Conservation (phyloP, 768 basidiomycete species). For the Boletus tomentosulus region DNA sequence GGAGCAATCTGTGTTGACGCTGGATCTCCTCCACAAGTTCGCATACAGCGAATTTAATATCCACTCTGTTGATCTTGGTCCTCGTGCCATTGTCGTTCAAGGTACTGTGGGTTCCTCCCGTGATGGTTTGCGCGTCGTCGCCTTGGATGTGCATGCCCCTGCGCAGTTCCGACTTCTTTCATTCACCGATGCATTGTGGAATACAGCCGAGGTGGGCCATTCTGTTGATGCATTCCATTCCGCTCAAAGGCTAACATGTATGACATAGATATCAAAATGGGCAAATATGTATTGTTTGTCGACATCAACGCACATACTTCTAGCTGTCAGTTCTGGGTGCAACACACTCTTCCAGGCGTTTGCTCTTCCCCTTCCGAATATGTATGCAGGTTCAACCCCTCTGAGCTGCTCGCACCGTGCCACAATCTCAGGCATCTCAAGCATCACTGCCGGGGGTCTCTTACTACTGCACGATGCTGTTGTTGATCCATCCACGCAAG, state of each 20-base stretch:
- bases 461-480: not conserved
- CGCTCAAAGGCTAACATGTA: not conserved
- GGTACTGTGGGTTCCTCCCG: not conserved
- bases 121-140: not conserved
- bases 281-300: slow-evolving; percentile 2
- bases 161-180: slow-evolving; percentile 3
- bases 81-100: slow-evolving; percentile 8
- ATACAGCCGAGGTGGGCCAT: not conserved
- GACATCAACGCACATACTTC: slow-evolving; percentile 20
- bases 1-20: not conserved
- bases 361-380: not conserved
- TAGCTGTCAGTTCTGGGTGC: not conserved
- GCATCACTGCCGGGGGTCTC: not conserved
- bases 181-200: not conserved
- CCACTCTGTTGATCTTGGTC: slow-evolving; percentile 7
- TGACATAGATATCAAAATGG: not conserved
- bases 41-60: not conserved
- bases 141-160: slow-evolving; percentile 13
- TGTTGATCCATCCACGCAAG: not conserved
- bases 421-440: not conserved
- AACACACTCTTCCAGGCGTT: not conserved
- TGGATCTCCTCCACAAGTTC: slow-evolving; percentile 14
- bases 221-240: not conserved
- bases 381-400: not conserved
- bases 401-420: not conserved